A percentile compares a stretch with the other conserved stretches of the same genome.
Evolutionary conservation across 768 basidiomycete genomes (phyloP).

Genomic region (Crepidotus variabilis): DNA sequence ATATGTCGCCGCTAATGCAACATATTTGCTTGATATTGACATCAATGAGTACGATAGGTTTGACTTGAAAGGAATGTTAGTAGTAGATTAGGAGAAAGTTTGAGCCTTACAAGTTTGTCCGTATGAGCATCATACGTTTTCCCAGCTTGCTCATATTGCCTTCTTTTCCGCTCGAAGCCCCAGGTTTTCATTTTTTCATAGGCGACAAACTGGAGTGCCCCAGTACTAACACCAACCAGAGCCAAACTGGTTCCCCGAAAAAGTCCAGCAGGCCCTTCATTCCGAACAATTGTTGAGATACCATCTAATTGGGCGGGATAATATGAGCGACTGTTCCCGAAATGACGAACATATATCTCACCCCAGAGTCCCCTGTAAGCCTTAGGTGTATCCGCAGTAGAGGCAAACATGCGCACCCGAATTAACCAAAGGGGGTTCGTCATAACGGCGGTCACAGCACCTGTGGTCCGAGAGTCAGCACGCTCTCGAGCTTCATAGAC

Average conservation of each 20-base stretch:
- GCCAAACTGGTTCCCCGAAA: constrained; percentile 88
- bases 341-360: constrained; percentile 30
- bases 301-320: constrained; percentile 41
- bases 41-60: constrained; percentile 90
- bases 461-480: constrained; percentile 35
- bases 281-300: constrained; percentile 59
- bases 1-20: constrained; percentile 82
- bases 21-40: constrained; percentile 87
- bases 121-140: constrained; percentile 64
- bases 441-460: constrained; percentile 88
- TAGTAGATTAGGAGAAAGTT: neutral
- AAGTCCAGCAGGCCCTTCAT: constrained; percentile 77
- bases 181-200: constrained; percentile 96
- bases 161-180: constrained; percentile 77
- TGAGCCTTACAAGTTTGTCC: constrained; percentile 70
- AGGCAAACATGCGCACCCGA: constrained; percentile 95
- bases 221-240: constrained; percentile 90
- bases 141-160: constrained; percentile 56
- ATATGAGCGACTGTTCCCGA: neutral
- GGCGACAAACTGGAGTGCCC: constrained; percentile 91
- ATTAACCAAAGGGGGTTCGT: constrained; percentile 99
- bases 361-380: constrained; percentile 82
- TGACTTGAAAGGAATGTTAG: constrained; percentile 45
- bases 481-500: constrained; percentile 3
- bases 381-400: constrained; percentile 55